Evolutionary conservation across 352 stramenopile genomes (phyloP).

Genomic region (Albugo laibachii): DNA sequence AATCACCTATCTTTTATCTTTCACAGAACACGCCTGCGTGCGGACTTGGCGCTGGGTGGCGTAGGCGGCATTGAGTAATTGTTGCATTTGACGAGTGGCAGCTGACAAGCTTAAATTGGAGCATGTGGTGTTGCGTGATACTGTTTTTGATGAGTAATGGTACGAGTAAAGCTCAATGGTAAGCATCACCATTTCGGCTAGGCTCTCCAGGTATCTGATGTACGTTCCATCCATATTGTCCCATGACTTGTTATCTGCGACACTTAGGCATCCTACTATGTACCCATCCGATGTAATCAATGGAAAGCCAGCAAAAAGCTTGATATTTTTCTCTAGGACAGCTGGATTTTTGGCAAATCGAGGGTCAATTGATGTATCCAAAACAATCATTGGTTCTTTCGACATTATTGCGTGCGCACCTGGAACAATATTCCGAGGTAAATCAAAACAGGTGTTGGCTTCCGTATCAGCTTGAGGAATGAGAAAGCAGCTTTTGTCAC

Average conservation of each 20-base stretch:
- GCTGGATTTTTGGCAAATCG: conserved; percentile 63
- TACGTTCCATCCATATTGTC: conserved; percentile 43
- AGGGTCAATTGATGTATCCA: conserved; percentile 48
- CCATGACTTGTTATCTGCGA: conserved; percentile 40
- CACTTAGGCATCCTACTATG: conserved; percentile 44
- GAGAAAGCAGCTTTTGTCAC: conserved; percentile 71
- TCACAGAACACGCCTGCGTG: too few relatives aligned
- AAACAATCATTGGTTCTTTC: conserved; percentile 34
- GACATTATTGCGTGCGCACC: conserved; percentile 71
- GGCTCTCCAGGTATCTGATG: conserved; percentile 26
- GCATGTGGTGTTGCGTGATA: too few relatives aligned
- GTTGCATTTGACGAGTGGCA: too few relatives aligned
- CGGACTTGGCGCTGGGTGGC: too few relatives aligned
- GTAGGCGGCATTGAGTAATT: too few relatives aligned
- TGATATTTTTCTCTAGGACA: conserved; percentile 44
- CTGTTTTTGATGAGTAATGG: too few relatives aligned
- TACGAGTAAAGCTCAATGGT: too few relatives aligned
- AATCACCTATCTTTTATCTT: too few relatives aligned
- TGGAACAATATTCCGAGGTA: conserved; percentile 53
- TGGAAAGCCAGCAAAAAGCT: conserved; percentile 59
- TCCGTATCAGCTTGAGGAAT: conserved; percentile 36
- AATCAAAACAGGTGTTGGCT: conserved; percentile 8
- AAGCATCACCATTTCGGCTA: conserved; percentile 10
- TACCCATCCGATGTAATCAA: conserved; percentile 49
- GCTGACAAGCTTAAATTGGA: too few relatives aligned